Percentiles rank a stretch among this genome's conserved stretches.
Evolutionary conservation across 352 stramenopile species (phyloP).

Genomic region (Globisporangium recalcitrans): DNA sequence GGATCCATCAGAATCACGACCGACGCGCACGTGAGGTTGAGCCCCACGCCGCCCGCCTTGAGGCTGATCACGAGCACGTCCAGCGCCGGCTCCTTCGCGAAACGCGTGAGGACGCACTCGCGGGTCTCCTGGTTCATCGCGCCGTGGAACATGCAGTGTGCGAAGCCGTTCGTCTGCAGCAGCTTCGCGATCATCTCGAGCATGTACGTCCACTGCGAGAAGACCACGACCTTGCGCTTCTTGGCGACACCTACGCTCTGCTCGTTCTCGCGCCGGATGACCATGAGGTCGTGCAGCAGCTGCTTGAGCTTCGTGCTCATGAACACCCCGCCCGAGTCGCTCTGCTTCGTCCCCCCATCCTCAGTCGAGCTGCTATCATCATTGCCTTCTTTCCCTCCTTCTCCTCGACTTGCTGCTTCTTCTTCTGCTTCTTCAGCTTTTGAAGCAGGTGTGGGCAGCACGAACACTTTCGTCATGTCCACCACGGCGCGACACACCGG

Average conservation of each 20-base stretch:
- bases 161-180: conserved; percentile 44
- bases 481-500: conserved; percentile 73
- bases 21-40: conserved; percentile 89
- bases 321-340: conserved; percentile 30
- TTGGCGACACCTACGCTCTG: conserved; percentile 14
- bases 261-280: conserved; percentile 50
- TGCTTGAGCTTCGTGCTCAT: conserved; percentile 69
- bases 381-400: background rate
- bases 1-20: conserved; percentile 88
- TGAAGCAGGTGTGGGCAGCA: conserved; percentile 23
- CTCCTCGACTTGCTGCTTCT: background rate
- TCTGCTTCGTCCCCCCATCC: background rate
- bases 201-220: conserved; percentile 89
- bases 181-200: conserved; percentile 73
- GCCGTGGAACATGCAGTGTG: conserved; percentile 70
- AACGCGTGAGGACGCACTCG: conserved; percentile 62
- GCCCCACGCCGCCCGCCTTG: conserved; percentile 83
- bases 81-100: conserved; percentile 44
- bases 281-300: conserved; percentile 55
- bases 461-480: conserved; percentile 56
- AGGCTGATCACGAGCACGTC: conserved; percentile 86
- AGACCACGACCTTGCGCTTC: conserved; percentile 84
- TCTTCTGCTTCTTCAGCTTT: conserved; percentile 14
- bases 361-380: background rate
- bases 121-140: conserved; percentile 60